Evolutionary conservation across 768 basidiomycete species (phyloP).

Genomic region (Pseudohyphozyma bogoriensis): DNA sequence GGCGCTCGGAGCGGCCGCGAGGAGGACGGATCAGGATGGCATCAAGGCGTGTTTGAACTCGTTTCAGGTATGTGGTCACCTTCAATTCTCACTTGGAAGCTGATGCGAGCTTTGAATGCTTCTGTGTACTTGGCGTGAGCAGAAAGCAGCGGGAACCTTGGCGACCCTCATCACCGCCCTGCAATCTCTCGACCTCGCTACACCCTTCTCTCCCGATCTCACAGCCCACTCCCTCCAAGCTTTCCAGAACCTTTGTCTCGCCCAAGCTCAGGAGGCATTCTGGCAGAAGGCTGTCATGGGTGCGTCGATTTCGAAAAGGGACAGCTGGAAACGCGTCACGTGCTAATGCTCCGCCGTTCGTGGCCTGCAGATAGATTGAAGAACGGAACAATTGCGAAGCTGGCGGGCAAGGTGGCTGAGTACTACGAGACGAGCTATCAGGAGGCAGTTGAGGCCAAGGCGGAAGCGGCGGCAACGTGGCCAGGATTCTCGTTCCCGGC

Average conservation of each 20-base stretch:
- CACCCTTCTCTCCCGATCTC: conserved; percentile 52
- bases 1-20: conserved; percentile 60
- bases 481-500: conserved; percentile 30
- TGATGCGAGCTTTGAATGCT: too few species aligned
- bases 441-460: conserved; percentile 3
- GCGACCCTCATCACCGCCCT: conserved; percentile 51
- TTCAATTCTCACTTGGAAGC: background rate
- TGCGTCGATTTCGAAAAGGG: too few species aligned
- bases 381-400: conserved; percentile 70
- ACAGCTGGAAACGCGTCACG: too few species aligned
- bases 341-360: too few species aligned
- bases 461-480: conserved; percentile 9
- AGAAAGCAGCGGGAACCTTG: conserved; percentile 67
- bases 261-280: conserved; percentile 91
- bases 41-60: conserved; percentile 64
- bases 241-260: conserved; percentile 68
- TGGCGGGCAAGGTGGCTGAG: conserved; percentile 62
- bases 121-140: too few species aligned
- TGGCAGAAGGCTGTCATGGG: conserved; percentile 88
- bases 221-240: conserved; percentile 51
- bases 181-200: conserved; percentile 43
- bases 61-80: conserved; percentile 51
- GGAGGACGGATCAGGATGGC: conserved; percentile 62
- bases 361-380: conserved; percentile 56
- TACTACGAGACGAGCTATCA: conserved; percentile 51